Conservation (phyloP, 257 asterid species). For the Solanum tarapatanum region DNA sequence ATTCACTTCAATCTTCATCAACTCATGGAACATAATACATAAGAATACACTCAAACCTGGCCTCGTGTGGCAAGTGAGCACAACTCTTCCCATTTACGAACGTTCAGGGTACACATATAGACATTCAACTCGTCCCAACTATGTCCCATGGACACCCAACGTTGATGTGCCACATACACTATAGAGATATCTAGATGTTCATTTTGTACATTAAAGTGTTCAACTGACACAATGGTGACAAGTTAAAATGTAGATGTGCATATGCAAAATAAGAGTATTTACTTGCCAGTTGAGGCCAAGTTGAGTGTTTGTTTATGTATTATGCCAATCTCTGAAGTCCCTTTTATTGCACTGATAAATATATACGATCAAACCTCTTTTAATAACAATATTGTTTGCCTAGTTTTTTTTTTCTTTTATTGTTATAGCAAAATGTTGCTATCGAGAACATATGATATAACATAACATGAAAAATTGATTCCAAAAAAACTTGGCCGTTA, state of each 20-base stretch:
- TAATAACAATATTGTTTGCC: background rate
- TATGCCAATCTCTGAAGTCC: background rate
- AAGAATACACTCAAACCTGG: background rate
- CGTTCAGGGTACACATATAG: rapidly evolving
- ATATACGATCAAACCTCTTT: background rate
- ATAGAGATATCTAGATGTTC: rapidly evolving
- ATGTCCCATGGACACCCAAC: background rate
- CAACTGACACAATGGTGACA: background rate
- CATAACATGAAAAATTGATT: background rate
- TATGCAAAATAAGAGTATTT: background rate
- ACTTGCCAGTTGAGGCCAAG: background rate
- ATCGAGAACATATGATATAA: background rate
- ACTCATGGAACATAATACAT: background rate
- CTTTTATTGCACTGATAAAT: background rate
- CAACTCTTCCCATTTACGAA: background rate
- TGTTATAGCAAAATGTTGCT: background rate
- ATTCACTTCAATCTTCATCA: background rate
- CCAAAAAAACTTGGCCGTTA: background rate
- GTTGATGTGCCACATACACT: background rate
- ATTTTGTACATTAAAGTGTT: background rate
- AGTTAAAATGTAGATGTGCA: background rate
- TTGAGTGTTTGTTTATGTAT: background rate
- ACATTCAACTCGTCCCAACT: background rate
- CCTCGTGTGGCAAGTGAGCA: background rate
- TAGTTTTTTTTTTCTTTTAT: background rate